phyloP scores from a whole-genome alignment of 2,329 filamentous ascomycete species.

The Curvularia hawaiiensis region DNA sequence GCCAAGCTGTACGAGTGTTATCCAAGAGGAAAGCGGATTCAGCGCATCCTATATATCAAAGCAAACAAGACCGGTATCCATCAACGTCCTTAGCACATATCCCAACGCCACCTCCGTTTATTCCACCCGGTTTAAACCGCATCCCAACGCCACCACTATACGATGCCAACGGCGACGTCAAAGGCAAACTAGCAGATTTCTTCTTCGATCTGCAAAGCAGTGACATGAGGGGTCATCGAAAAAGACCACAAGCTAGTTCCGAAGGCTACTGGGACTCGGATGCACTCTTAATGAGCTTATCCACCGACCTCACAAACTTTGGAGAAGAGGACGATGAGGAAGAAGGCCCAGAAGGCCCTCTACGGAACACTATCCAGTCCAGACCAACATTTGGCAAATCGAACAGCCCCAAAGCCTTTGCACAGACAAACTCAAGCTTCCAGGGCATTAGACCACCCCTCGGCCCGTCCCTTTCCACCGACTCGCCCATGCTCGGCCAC shows the following conservation, averaged over 20 bases:
- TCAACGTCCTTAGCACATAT: slow-evolving; percentile 21
- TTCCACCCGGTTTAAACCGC: slow-evolving; percentile 33
- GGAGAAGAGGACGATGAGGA: slow-evolving; percentile 19
- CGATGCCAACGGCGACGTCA: slow-evolving; percentile 31
- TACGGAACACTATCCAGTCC: neutral
- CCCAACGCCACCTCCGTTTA: slow-evolving; percentile 28
- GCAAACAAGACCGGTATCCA: slow-evolving; percentile 2
- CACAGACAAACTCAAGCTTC: slow-evolving; percentile 9
- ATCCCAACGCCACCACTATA: slow-evolving; percentile 36
- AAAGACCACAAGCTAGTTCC: slow-evolving; percentile 16
- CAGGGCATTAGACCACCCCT: slow-evolving; percentile 14
- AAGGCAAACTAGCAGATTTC: slow-evolving; percentile 40
- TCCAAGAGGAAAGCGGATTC: slow-evolving; percentile 6
- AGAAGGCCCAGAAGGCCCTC: slow-evolving; percentile 32
- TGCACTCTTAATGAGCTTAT: slow-evolving; percentile 42
- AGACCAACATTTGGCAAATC: slow-evolving; percentile 4
- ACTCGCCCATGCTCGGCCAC: slow-evolving; percentile 8
- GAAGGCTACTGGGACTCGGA: slow-evolving; percentile 45
- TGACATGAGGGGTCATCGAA: slow-evolving; percentile 1
- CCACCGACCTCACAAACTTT: slow-evolving; percentile 17
- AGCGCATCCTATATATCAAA: neutral
- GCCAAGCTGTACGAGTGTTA: slow-evolving; percentile 6
- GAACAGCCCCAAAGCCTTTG: slow-evolving; percentile 10
- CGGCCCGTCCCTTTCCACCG: neutral
- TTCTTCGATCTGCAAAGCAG: slow-evolving; percentile 37